Evolutionary conservation across 805 yeast species (phyloP).

Genomic region (Sugiyamaella lignohabitans): DNA sequence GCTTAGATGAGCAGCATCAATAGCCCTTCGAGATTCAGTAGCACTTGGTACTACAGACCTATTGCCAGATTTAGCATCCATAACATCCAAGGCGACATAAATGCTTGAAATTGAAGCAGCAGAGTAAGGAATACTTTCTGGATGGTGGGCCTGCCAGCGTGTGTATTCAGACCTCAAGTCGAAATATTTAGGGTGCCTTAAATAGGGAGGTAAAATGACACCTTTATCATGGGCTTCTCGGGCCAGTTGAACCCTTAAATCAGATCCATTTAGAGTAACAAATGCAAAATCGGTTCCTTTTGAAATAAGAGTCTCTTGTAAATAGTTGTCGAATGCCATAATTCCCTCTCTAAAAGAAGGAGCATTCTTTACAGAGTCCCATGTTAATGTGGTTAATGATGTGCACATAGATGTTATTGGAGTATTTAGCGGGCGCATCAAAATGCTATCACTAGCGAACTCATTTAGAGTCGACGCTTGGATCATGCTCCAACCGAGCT

Average conservation of each 20-base stretch:
- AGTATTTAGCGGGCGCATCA: slow-evolving; percentile 57
- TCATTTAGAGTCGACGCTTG: slow-evolving; percentile 46
- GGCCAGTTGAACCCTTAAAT: slow-evolving; percentile 67
- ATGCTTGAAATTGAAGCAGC: slow-evolving; percentile 34
- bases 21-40: slow-evolving; percentile 12
- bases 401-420: slow-evolving; percentile 49
- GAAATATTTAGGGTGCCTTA: slow-evolving; percentile 70
- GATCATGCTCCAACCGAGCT: slow-evolving; percentile 59
- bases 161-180: slow-evolving; percentile 68
- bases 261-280: slow-evolving; percentile 62
- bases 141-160: slow-evolving; percentile 63
- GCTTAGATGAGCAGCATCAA: slow-evolving; percentile 4
- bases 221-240: slow-evolving; percentile 76
- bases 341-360: slow-evolving; percentile 61
- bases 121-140: slow-evolving; percentile 37
- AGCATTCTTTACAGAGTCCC: slow-evolving; percentile 56
- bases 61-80: slow-evolving; percentile 13
- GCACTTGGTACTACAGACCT: slow-evolving; percentile 9
- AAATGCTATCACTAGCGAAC: slow-evolving; percentile 37
- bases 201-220: slow-evolving; percentile 62
- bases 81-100: slow-evolving; percentile 44
- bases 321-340: slow-evolving; percentile 42
- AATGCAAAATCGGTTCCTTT: slow-evolving; percentile 50
- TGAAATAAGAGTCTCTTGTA: slow-evolving; percentile 37
- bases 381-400: slow-evolving; percentile 42